Evolutionary conservation across 1,284 basidiomycete species (phyloP), one percentile per base, ranked within the genome.

Genomic region (Entoloma clypeatum): DNA sequence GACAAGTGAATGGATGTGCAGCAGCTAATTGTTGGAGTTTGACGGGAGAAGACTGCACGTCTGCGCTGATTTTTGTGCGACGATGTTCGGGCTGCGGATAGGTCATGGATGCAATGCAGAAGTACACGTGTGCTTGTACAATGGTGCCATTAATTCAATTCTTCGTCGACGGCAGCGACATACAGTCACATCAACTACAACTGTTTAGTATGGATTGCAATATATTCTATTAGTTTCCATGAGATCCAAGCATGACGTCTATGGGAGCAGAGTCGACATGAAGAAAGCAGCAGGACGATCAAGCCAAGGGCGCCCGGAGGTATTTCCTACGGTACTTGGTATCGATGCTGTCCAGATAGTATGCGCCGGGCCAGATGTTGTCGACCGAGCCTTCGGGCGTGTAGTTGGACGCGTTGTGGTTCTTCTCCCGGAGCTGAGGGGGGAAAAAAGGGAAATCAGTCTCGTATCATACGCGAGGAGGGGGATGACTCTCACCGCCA

Each of bases 301-400:
- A 71, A 45, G 63, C 74, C n/a, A 64, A 40, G 9, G 76, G 74
- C 17, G 74, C 73, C 32, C 72, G 68, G 41, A 69, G 63, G 68
- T 99, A 99, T 62, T 87, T 91, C 61, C 95, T 80, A 57, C 96
- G 77, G 80, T 86, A 96, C 71, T 93, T 94, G 58, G 76, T 70
- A 70, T 99, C 95, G 55, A 97, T 86, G 60, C 77, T 81, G 55
- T 88, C 85, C 54, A 99, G 87, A 77, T 98, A 99, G 74, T 86
- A 98, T 17, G 87, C 75, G 33, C 92, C 92, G 2, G 89, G 85
- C 89, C 92, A 95, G 62, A 99, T 85, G 75, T 97, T 86, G 52
- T 92, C 86, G 49, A 95, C 66, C 23, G 81, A 82, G 43, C 95
- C 95, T 45, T 81, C 75, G 11, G 95, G 95, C 6, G 77, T 78